Conservation (phyloP, 202 grass and related monocot genomes). For the Zoysia matrella region DNA sequence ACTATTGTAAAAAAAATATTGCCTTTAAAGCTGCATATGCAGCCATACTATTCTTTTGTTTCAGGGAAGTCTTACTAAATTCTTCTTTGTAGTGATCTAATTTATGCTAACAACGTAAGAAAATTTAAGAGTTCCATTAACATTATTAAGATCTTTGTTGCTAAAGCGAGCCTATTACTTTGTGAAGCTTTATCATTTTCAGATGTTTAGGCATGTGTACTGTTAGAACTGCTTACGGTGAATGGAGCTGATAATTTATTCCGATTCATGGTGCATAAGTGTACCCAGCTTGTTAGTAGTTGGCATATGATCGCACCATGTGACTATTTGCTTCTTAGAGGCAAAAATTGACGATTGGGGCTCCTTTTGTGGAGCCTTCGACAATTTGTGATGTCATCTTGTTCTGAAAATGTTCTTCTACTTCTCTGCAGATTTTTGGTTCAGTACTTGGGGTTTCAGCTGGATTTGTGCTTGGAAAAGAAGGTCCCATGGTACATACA, state of each 20-base stretch:
- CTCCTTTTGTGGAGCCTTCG: no score
- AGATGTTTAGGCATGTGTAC: background rate
- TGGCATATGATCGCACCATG: background rate
- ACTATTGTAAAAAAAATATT: background rate
- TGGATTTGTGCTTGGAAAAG: slow-evolving; percentile 80
- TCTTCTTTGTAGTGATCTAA: background rate
- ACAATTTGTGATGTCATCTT: background rate
- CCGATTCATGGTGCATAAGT: slow-evolving; percentile 7
- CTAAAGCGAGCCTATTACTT: slow-evolving; percentile 3
- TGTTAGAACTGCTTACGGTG: slow-evolving; percentile 1
- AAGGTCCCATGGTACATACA: no score
- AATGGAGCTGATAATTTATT: background rate
- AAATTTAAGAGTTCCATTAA: background rate
- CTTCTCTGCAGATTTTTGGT: slow-evolving; percentile 78
- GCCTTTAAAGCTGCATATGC: background rate
- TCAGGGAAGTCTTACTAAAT: background rate
- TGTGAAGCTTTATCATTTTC: background rate
- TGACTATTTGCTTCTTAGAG: background rate
- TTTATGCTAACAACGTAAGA: background rate
- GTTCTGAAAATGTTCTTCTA: slow-evolving; percentile 19
- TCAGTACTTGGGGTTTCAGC: slow-evolving; percentile 94
- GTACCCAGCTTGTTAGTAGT: background rate
- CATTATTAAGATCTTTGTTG: slow-evolving; percentile 28
- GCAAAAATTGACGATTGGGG: no score
- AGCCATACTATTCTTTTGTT: background rate